Conservation (phyloP, 2,329 filamentous ascomycete species). For the Talaromyces sp. region DNA sequence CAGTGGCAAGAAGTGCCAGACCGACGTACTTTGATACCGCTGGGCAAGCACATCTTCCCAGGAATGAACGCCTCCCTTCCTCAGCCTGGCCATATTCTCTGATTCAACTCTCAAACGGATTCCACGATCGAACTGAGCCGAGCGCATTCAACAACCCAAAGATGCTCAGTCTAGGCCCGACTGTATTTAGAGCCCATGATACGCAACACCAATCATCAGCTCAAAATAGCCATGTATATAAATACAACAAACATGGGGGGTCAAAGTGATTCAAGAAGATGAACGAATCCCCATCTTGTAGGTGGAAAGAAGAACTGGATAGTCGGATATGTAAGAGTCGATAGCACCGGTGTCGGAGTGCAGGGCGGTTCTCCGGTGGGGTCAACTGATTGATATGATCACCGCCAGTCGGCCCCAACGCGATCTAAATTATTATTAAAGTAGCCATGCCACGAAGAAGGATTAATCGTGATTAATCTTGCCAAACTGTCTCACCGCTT, state of each 20-base stretch:
- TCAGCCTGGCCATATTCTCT: conserved; percentile 32
- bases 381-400: background rate
- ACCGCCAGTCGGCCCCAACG: conserved; percentile 2
- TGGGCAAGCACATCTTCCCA: conserved; percentile 42
- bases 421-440: background rate
- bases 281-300: background rate
- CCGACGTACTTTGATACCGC: conserved; percentile 37
- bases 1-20: background rate
- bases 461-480: background rate
- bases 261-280: background rate
- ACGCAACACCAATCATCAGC: background rate
- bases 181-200: conserved; percentile 4
- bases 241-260: background rate
- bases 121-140: too few relatives aligned
- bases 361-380: background rate
- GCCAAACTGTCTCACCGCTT: background rate
- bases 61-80: conserved; percentile 38
- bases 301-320: background rate
- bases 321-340: background rate
- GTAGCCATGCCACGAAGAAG: background rate
- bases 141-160: background rate
- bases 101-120: too few relatives aligned
- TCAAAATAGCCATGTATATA: background rate
- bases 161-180: background rate
- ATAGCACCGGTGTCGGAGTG: conserved; percentile 8